Base-by-base conservation (phyloP, 495 filamentous ascomycete genomes). In the Aspergillus nidulans region DNA sequence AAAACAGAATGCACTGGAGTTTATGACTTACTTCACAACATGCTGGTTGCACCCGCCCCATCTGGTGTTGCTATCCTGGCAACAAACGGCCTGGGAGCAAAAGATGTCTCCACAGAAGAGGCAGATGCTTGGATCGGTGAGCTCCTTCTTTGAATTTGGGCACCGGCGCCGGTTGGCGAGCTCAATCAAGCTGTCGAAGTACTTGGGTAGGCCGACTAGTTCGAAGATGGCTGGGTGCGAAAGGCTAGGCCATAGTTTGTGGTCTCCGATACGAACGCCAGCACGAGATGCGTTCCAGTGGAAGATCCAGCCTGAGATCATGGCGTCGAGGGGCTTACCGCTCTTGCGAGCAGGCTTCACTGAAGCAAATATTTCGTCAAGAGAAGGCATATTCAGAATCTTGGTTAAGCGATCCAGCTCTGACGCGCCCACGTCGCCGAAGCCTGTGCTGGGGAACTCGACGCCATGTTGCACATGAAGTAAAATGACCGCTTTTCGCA, bases 101-200 rank as follows among this genome's bases (percentile, higher is more conserved):
- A 96, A 92, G 28, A 99, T 87, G 8, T 92, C 92, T 6, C 92
- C 94, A 62, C 94, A 99, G 74, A 96, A 94, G 13, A 99, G 80
- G 64, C 94, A 99, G 40, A 99, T 81, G 55, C 81, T 86, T 1
- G 94, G 90, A 67, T 99, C 95, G 9, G 83, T 85, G 23, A 97
- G 69, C 54, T 96, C 91, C 67, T 92, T 94, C 51, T 91, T 90
- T 2, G 90, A 91, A 10, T 82, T 96, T 3, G 91, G 91, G 62
- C 94, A 99, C 49, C 82, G 85, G 36, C 88, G 77, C 56, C 84
- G 85, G 59, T 95, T 90, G 21, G 88, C 88, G 68, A 96, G 92
- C 58, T 95, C 91, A 48, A 94, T 94, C 30, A 99, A 73, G n/a
- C 83, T 87, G 65, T 96, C 95, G 59, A 87, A 97, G 60, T 90